These are phyloP conservation scores for Aureobasidium sp. DNA, from an alignment of 2,329 filamentous ascomycete genomes.

Conservation along the genomic window DNA sequence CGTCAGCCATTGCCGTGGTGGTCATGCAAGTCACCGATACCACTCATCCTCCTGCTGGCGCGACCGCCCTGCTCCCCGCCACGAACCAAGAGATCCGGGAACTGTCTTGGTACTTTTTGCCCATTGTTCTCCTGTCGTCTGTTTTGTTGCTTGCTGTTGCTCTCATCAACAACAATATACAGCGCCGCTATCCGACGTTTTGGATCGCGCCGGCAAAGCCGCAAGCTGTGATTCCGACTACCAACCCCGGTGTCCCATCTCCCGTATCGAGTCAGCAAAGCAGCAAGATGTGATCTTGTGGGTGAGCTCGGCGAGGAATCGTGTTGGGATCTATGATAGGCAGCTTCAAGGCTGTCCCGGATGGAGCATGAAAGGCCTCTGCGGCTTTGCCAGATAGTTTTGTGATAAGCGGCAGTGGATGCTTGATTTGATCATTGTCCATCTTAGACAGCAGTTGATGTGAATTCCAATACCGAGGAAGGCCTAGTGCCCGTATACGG, in stretches of 20 bases:
- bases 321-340: neutral
- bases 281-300: neutral
- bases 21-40: neutral
- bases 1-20: neutral
- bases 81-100: neutral
- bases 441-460: neutral
- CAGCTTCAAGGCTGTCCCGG: neutral
- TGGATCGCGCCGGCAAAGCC: neutral
- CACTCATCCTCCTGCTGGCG: neutral
- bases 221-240: neutral
- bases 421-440: neutral
- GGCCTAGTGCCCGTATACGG: neutral
- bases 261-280: neutral
- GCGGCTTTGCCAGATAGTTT: neutral
- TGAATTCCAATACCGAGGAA: neutral
- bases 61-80: neutral
- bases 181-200: neutral
- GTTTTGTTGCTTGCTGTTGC: neutral
- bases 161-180: neutral
- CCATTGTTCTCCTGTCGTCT: neutral
- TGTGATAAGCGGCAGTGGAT: neutral
- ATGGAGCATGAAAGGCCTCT: neutral
- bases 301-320: neutral
- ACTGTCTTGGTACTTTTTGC: neutral
- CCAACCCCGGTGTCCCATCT: neutral